Evolutionary conservation across 352 stramenopile species (phyloP).

Genomic region (Phytophthora citrophthora): DNA sequence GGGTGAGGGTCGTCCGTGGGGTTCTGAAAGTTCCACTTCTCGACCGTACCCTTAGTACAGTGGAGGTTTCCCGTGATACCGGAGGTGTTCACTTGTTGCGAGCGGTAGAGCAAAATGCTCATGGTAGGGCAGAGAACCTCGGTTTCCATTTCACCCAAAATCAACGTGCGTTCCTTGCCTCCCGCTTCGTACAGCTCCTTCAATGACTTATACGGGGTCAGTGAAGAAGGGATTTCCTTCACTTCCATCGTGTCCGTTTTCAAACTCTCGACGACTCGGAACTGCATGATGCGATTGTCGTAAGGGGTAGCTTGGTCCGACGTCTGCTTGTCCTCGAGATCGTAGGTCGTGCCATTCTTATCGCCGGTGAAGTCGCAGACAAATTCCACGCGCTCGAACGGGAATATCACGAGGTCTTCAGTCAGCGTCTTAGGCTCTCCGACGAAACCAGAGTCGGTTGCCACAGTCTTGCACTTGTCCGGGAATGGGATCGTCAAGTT

Average conservation of each 20-base stretch:
- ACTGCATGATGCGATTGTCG: conserved; percentile 50
- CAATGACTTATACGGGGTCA: conserved; percentile 59
- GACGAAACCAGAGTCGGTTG: conserved; percentile 68
- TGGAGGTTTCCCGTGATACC: conserved; percentile 49
- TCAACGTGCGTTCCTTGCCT: conserved; percentile 62
- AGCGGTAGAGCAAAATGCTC: conserved; percentile 51
- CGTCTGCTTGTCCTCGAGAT: conserved; percentile 56
- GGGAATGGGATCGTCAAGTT: conserved; percentile 75
- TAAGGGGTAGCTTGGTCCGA: conserved; percentile 49
- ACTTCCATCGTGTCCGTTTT: conserved; percentile 44
- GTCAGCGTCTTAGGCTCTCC: conserved; percentile 25
- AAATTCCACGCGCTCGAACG: conserved; percentile 60
- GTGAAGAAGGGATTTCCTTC: conserved; percentile 38
- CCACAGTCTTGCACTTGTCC: conserved; percentile 64
- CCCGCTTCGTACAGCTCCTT: conserved; percentile 57
- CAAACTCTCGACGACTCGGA: conserved; percentile 45
- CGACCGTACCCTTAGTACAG: conserved; percentile 77
- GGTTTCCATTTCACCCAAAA: conserved; percentile 64
- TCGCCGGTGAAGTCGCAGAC: conserved; percentile 61
- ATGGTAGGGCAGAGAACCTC: conserved; percentile 49
- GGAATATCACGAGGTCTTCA: conserved; percentile 43
- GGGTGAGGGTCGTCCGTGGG: conserved; percentile 78
- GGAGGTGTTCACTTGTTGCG: conserved; percentile 60
- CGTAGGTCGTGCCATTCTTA: conserved; percentile 48
- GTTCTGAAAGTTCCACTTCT: conserved; percentile 87